These are phyloP conservation scores for Melanomma pulvis-pyrius DNA, from an alignment of 495 filamentous ascomycete genomes.

Conservation along the genomic window DNA sequence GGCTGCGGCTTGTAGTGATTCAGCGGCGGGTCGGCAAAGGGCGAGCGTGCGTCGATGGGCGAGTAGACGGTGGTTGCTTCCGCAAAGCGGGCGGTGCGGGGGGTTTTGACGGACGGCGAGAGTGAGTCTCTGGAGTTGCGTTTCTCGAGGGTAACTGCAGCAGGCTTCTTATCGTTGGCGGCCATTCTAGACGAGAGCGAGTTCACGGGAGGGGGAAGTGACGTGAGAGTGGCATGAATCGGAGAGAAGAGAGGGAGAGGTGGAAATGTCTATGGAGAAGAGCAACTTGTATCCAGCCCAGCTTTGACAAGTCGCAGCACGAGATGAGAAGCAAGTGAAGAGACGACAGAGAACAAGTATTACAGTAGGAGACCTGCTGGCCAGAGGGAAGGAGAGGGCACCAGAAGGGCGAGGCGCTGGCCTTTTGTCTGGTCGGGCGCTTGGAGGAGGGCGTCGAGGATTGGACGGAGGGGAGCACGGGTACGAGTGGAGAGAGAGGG, in stretches of 20 bases:
- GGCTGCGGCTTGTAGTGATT: constrained; percentile 62
- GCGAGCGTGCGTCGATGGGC: constrained; percentile 67
- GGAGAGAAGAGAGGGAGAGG: constrained; percentile 1
- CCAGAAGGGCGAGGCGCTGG: constrained; percentile 32
- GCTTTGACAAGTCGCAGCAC: constrained; percentile 38
- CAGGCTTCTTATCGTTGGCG: constrained; percentile 40
- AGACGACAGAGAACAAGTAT: constrained; percentile 32
- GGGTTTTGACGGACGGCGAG: constrained; percentile 66
- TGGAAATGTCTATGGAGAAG: constrained; percentile 21
- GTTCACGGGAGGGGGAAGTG: constrained; percentile 23
- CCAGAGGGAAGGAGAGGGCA: constrained; percentile 27
- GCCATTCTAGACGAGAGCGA: constrained; percentile 39
- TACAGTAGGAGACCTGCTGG: constrained; percentile 42
- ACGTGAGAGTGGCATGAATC: constrained; percentile 33
- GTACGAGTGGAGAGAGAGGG: constrained; percentile 40
- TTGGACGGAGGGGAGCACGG: constrained; percentile 31
- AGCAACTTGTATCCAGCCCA: constrained; percentile 39
- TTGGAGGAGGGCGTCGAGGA: constrained; percentile 30
- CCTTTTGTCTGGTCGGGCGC: constrained; percentile 44
- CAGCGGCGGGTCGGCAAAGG: constrained; percentile 68
- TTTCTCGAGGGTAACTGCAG: constrained; percentile 37
- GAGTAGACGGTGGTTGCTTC: constrained; percentile 89
- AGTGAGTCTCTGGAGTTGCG: constrained; percentile 42
- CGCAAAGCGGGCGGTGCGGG: constrained; percentile 82
- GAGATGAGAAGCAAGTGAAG: constrained; percentile 3